Percentiles rank a stretch among this genome's conserved stretches.
Evolutionary conservation across 2,329 filamentous ascomycete genomes (phyloP).

Genomic region (Botrytis hyacinthi): DNA sequence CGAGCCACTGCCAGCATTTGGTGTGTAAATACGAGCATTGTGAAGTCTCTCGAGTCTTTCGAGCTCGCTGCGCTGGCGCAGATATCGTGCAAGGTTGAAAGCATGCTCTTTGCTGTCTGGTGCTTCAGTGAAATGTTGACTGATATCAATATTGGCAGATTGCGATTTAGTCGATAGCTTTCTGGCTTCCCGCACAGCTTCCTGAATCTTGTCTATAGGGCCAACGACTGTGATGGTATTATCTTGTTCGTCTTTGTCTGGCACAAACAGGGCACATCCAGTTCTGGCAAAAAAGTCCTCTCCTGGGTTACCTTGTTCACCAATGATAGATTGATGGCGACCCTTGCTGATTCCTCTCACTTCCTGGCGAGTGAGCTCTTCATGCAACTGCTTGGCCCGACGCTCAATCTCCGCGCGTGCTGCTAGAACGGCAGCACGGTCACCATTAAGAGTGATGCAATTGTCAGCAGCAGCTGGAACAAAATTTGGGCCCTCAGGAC

Average conservation of each 20-base stretch:
- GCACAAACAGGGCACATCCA: slow-evolving; percentile 84
- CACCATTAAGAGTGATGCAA: slow-evolving; percentile 82
- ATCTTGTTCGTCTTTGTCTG: slow-evolving; percentile 66
- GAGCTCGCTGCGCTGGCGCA: slow-evolving; percentile 78
- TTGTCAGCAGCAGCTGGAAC: slow-evolving; percentile 66
- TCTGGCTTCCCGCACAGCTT: slow-evolving; percentile 79
- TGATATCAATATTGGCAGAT: slow-evolving; percentile 78
- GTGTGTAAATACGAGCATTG: slow-evolving; percentile 83
- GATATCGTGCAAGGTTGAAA: slow-evolving; percentile 81
- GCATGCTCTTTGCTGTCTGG: slow-evolving; percentile 77
- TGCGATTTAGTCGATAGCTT: slow-evolving; percentile 86
- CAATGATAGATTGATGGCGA: slow-evolving; percentile 92
- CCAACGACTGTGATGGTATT: slow-evolving; percentile 83
- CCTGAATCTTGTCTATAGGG: slow-evolving; percentile 68
- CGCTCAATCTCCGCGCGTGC: slow-evolving; percentile 79
- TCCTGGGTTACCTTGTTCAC: slow-evolving; percentile 73
- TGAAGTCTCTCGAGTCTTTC: slow-evolving; percentile 77
- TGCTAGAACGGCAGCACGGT: slow-evolving; percentile 77
- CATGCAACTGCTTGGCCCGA: slow-evolving; percentile 71
- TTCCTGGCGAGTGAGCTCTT: slow-evolving; percentile 57
- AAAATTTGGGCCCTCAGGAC: slow-evolving; percentile 69
- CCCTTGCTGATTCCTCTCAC: slow-evolving; percentile 80
- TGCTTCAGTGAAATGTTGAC: slow-evolving; percentile 72
- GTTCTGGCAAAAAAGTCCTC: slow-evolving; percentile 89
- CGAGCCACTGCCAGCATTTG: slow-evolving; percentile 67